Evolutionary conservation across 768 basidiomycete species (phyloP).

Genomic region (Suillus weaverae): DNA sequence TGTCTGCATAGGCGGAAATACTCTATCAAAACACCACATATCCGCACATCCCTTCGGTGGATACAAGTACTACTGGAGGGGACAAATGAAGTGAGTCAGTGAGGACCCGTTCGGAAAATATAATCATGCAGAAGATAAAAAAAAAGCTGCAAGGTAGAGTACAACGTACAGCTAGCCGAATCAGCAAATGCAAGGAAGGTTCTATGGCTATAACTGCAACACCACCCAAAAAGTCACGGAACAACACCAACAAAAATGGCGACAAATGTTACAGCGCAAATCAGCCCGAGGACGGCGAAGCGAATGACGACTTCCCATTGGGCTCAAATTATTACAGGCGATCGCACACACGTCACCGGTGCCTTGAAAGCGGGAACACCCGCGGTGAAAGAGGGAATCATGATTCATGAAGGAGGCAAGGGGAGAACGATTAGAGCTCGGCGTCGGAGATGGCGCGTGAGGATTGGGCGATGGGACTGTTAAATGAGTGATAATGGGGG

Average conservation of each 20-base stretch:
- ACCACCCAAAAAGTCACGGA: constrained; percentile 16
- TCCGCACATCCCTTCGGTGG: too few relatives aligned
- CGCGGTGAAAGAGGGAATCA: constrained; percentile 33
- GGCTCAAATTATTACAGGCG: constrained; percentile 68
- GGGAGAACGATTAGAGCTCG: constrained; percentile 11
- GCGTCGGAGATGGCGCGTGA: background rate
- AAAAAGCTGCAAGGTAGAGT: background rate
- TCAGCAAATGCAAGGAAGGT: background rate
- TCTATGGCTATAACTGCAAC: background rate
- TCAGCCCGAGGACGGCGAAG: constrained; percentile 48
- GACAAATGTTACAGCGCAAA: constrained; percentile 34
- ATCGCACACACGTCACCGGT: constrained; percentile 68
- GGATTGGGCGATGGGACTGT: background rate
- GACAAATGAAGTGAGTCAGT: too few relatives aligned
- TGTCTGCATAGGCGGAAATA: too few relatives aligned
- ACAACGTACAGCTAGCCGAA: too few relatives aligned
- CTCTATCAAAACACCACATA: too few relatives aligned
- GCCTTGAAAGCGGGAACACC: constrained; percentile 69
- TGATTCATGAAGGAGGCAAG: background rate
- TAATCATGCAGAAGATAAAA: background rate
- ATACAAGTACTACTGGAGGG: background rate
- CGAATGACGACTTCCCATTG: constrained; percentile 85
- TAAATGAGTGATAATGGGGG: constrained; percentile 2
- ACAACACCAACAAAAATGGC: constrained; percentile 35
- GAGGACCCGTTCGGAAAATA: background rate